These are phyloP conservation scores for Kluyveromyces sp. DNA, from an alignment of 1,139 yeast genomes.

Conservation along the genomic window DNA sequence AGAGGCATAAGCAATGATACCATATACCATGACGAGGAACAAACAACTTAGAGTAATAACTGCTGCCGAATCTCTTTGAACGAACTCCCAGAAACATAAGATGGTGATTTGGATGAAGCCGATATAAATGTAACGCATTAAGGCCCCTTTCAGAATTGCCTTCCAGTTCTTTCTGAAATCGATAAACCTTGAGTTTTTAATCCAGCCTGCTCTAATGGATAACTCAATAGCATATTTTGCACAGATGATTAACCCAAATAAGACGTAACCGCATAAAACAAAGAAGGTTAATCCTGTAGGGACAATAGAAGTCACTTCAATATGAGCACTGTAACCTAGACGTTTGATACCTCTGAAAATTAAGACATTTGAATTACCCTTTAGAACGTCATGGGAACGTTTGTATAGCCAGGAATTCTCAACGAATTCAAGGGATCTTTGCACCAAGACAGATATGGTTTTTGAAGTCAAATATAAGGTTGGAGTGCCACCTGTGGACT, in stretches of 20 bases:
- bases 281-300: slow-evolving; percentile 73
- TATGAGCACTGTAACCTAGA: slow-evolving; percentile 56
- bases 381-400: slow-evolving; percentile 32
- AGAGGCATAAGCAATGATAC: slow-evolving; percentile 51
- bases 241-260: slow-evolving; percentile 43
- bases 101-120: slow-evolving; percentile 68
- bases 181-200: slow-evolving; percentile 40
- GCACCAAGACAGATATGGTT: slow-evolving; percentile 56
- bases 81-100: slow-evolving; percentile 69
- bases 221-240: slow-evolving; percentile 45
- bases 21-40: slow-evolving; percentile 47
- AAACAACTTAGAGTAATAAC: slow-evolving; percentile 63
- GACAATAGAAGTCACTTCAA: slow-evolving; percentile 68
- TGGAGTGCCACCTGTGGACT: slow-evolving; percentile 72
- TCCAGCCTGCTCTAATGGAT: slow-evolving; percentile 35
- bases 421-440: slow-evolving; percentile 44
- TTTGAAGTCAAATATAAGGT: slow-evolving; percentile 50
- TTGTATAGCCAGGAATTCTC: slow-evolving; percentile 20
- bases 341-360: slow-evolving; percentile 71
- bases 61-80: slow-evolving; percentile 64
- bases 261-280: slow-evolving; percentile 55
- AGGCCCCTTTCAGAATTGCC: slow-evolving; percentile 54
- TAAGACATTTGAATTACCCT: slow-evolving; percentile 40
- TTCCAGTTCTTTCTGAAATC: slow-evolving; percentile 49
- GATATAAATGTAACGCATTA: slow-evolving; percentile 62